A percentile compares a stretch with the other conserved stretches of the same genome.
Evolutionary conservation across 768 basidiomycete species (phyloP).

Genomic region (Tylopilus vinaceipallidus): DNA sequence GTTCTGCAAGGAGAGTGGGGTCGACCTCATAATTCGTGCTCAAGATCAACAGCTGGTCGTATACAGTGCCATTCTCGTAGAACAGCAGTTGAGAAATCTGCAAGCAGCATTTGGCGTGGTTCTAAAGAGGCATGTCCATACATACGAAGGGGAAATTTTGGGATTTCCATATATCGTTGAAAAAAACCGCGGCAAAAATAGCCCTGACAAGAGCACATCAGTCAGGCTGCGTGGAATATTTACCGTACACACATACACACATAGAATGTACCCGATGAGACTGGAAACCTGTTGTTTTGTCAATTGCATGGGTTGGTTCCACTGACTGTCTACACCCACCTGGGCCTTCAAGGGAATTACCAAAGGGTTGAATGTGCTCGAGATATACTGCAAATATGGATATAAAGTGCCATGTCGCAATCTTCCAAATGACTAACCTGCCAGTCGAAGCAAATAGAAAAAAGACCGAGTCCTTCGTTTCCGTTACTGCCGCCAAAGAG

Average conservation of each 20-base stretch:
- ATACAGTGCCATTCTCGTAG: conserved; percentile 50
- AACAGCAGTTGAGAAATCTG: conserved; percentile 48
- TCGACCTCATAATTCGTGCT: conserved; percentile 53
- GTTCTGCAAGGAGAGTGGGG: conserved; percentile 42
- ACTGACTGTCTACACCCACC: conserved; percentile 10
- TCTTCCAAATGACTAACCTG: conserved; percentile 37
- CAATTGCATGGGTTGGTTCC: neutral
- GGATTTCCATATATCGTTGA: conserved; percentile 54
- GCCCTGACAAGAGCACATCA: conserved; percentile 17
- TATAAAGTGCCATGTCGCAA: too few relatives aligned
- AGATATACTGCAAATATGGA: conserved; percentile 18
- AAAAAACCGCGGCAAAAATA: conserved; percentile 38
- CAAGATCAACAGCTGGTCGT: conserved; percentile 52
- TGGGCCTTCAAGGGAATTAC: conserved; percentile 55
- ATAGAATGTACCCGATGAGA: conserved; percentile 48
- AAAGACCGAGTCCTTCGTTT: conserved; percentile 61
- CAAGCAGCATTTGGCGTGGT: conserved; percentile 7
- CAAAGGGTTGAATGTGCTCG: conserved; percentile 41
- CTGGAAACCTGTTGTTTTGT: conserved; percentile 35
- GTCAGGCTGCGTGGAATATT: neutral
- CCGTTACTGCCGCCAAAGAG: conserved; percentile 62
- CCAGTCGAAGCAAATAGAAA: conserved; percentile 63
- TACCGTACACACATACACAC: conserved; percentile 45
- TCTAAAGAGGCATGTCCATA: conserved; percentile 23
- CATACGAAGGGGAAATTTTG: conserved; percentile 58